phyloP scores from a whole-genome alignment of 2,329 filamentous ascomycete genomes.

The Talaromyces sp. region DNA sequence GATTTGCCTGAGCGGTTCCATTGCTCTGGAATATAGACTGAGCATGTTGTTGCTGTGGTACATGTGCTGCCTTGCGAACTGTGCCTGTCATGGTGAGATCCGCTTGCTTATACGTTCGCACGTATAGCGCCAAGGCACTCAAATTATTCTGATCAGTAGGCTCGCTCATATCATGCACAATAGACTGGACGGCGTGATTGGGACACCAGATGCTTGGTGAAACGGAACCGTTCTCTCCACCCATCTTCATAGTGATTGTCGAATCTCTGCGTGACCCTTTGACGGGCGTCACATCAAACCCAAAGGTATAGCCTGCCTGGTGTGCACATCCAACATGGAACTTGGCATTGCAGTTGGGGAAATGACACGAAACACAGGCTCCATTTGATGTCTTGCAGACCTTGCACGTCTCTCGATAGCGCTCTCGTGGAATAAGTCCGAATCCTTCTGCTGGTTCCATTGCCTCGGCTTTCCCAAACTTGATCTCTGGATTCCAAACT shows the following conservation, averaged over 20 bases:
- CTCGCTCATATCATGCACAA: conserved; percentile 75
- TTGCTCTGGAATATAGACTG: conserved; percentile 26
- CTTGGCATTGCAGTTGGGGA: conserved; percentile 44
- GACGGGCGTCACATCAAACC: conserved; percentile 84
- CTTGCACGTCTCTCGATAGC: conserved; percentile 75
- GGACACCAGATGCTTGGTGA: conserved; percentile 88
- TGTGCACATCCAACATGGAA: conserved; percentile 91
- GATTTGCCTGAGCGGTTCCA: conserved; percentile 36
- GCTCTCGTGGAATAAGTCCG: conserved; percentile 66
- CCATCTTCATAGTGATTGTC: conserved; percentile 71
- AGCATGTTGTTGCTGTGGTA: conserved; percentile 37
- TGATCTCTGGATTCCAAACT: conserved; percentile 85
- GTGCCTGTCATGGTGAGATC: conserved; percentile 87
- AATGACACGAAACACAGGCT: conserved; percentile 79
- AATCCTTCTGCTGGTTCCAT: conserved; percentile 87
- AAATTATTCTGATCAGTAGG: conserved; percentile 63
- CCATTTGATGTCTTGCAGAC: conserved; percentile 69
- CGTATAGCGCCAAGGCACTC: conserved; percentile 80
- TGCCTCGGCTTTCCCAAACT: conserved; percentile 78
- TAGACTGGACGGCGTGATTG: conserved; percentile 70
- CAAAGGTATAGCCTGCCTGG: conserved; percentile 73
- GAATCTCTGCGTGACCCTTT: conserved; percentile 84
- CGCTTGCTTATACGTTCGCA: conserved; percentile 87
- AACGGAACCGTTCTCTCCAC: conserved; percentile 75
- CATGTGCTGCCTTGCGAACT: conserved; percentile 80